Evolutionary conservation across 768 basidiomycete genomes (phyloP), one percentile per base, ranked within the genome.

Genomic region (Coprinellus micaceus): DNA sequence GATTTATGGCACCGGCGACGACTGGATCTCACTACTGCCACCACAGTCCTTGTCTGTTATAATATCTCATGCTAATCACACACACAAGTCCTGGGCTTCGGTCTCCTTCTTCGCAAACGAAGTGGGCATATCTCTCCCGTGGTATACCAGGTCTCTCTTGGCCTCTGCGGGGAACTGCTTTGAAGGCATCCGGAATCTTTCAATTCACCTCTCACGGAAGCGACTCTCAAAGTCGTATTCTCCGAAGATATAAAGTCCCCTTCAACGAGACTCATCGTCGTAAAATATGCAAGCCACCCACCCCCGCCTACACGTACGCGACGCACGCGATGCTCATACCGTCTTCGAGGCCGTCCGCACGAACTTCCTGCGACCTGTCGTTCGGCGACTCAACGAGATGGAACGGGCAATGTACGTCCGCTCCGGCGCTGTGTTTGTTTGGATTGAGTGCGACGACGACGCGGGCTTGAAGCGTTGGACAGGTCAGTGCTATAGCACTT

Each of bases 391-490:
- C 52, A 84, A 86, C 66, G 85, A 86, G 60, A 72, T 76, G 50
- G 84, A 88, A 64, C 70, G 84, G 53, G 70, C 75, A 5, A 78
- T 67, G 50, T 78, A 76, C 61, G 82, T 88, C 55, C 74, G 72
- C 47, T 81, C 83, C 6, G 85, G 85, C 3, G 78, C 84, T 3
- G 74, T 86, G 26, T 88, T 86, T 63, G 83, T 86, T 44, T 88
- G 86, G 86, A 79, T 83, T 63, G 85, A 88, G 67, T 78, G 78
- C 60, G 84, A 86, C 48, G 83, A 85, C 58, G 84, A 85, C 48
- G 76, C 76, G 49, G 84, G 85, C 11, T 69, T 86, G 49, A 85
- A 84, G 64, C 73, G 85, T 59, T 86, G 85, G 85, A 88, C 85
- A 48, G 78, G 77, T 77, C 61, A 56, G n/a, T 21, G 28, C 24